These are phyloP conservation scores for Lodderomyces beijingensis DNA, from an alignment of 1,139 yeast genomes.

Conservation along the genomic window DNA sequence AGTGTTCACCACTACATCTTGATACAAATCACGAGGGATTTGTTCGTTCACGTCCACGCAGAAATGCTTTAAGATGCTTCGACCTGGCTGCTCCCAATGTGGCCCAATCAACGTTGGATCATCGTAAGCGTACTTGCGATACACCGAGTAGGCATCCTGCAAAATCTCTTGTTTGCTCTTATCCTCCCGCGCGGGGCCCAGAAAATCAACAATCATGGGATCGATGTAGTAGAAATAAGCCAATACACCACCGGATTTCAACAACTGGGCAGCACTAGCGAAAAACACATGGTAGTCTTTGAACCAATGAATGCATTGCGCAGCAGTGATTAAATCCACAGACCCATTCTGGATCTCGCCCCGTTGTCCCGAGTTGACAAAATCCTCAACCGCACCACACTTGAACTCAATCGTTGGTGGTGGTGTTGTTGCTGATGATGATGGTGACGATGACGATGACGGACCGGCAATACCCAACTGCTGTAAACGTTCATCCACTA, in stretches of 20 bases:
- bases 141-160: conserved; percentile 21
- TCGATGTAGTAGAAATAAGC: conserved; percentile 45
- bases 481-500: conserved; percentile 17
- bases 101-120: conserved; percentile 37
- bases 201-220: conserved; percentile 31
- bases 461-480: conserved; percentile 16
- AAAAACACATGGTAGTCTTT: conserved; percentile 33
- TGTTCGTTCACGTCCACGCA: conserved; percentile 26
- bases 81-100: conserved; percentile 46
- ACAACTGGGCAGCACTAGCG: conserved; percentile 22
- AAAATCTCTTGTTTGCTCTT: conserved; percentile 16
- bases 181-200: conserved; percentile 12
- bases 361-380: conserved; percentile 16
- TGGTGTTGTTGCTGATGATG: too few species aligned
- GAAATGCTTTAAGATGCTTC: conserved; percentile 26
- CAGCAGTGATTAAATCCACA: conserved; percentile 40
- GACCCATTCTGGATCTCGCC: conserved; percentile 15
- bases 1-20: conserved; percentile 23
- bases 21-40: conserved; percentile 28
- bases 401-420: conserved; percentile 31
- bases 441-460: conserved; percentile 14
- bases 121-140: conserved; percentile 32
- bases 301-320: conserved; percentile 47
- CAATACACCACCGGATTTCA: conserved; percentile 35
- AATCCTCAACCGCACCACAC: conserved; percentile 34